Percentiles rank a stretch among this genome's conserved stretches.
phyloP scores from a whole-genome alignment of 2,329 filamentous ascomycete species.

The Myriosclerotinia scirpicola region DNA sequence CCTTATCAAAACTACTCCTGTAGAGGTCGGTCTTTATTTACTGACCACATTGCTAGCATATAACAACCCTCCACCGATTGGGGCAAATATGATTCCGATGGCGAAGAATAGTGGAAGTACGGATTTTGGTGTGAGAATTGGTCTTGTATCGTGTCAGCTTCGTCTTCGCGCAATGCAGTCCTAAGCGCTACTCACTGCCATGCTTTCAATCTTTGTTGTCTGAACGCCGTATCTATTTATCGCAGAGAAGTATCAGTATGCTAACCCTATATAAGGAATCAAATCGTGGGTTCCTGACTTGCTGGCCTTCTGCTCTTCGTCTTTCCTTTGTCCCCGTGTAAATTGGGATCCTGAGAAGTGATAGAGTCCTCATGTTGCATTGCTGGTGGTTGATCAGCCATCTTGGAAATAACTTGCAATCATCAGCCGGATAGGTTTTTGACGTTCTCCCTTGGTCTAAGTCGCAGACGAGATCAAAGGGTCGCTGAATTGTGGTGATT shows the following conservation, averaged over 20 bases:
- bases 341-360: constrained; percentile 53
- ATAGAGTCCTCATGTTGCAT: constrained; percentile 50
- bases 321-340: constrained; percentile 65
- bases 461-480: background rate
- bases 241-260: constrained; percentile 29
- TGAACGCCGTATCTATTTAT: constrained; percentile 81
- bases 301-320: constrained; percentile 89
- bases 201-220: constrained; percentile 95
- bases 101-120: constrained; percentile 88
- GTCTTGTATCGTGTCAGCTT: constrained; percentile 53
- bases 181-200: constrained; percentile 73
- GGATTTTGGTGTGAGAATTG: constrained; percentile 92
- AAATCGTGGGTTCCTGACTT: constrained; percentile 55
- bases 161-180: constrained; percentile 15
- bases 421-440: constrained; percentile 30
- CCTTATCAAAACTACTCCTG: background rate
- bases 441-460: constrained; percentile 3
- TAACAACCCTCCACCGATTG: constrained; percentile 82
- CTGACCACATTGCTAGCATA: constrained; percentile 79
- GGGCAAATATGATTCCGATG: constrained; percentile 88
- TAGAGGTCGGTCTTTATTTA: constrained; percentile 10
- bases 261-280: constrained; percentile 23
- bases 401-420: constrained; percentile 33
- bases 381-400: constrained; percentile 37
- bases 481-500: constrained; percentile 5